phyloP scores from a whole-genome alignment of 1,139 yeast genomes.

The Lodderomyces oxycetoniae region DNA sequence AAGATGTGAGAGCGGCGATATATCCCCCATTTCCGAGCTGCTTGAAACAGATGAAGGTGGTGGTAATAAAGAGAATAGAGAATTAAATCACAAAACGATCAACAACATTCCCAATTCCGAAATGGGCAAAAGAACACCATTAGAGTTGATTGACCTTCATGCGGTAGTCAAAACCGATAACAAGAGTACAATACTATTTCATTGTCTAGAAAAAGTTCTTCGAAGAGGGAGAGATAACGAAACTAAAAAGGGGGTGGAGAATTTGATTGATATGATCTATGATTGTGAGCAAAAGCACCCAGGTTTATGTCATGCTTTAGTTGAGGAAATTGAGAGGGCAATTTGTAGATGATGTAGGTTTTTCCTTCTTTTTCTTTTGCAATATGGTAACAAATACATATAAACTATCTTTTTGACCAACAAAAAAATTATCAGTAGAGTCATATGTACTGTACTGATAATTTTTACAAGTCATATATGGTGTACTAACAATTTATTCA shows the following conservation, averaged over 20 bases:
- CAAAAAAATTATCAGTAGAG: too few relatives aligned
- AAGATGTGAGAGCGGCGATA: not conserved
- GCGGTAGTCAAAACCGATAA: not conserved
- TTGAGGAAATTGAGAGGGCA: conserved; percentile 43
- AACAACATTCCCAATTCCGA: not conserved
- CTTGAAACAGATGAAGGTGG: not conserved
- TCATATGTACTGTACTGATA: too few relatives aligned
- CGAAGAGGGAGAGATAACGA: conserved; percentile 44
- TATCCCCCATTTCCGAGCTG: not conserved
- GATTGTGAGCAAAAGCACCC: conserved; percentile 52
- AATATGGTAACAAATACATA: too few relatives aligned
- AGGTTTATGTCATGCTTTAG: conserved; percentile 60
- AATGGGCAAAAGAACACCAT: not conserved
- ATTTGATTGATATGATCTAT: conserved; percentile 33
- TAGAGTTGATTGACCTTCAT: not conserved
- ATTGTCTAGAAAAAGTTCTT: conserved; percentile 34
- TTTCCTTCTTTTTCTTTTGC: too few relatives aligned
- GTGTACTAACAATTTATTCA: too few relatives aligned
- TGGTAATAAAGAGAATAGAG: not conserved
- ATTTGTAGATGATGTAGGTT: conserved; percentile 1
- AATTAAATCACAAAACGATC: not conserved
- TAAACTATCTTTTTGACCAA: too few relatives aligned
- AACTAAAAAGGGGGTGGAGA: conserved; percentile 43
- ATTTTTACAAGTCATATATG: too few relatives aligned
- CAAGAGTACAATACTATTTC: conserved; percentile 13